Evolutionary conservation across 78 protist species (phyloP), one percentile per base, ranked within the genome.

Genomic region (Monosiga brevicollis): DNA sequence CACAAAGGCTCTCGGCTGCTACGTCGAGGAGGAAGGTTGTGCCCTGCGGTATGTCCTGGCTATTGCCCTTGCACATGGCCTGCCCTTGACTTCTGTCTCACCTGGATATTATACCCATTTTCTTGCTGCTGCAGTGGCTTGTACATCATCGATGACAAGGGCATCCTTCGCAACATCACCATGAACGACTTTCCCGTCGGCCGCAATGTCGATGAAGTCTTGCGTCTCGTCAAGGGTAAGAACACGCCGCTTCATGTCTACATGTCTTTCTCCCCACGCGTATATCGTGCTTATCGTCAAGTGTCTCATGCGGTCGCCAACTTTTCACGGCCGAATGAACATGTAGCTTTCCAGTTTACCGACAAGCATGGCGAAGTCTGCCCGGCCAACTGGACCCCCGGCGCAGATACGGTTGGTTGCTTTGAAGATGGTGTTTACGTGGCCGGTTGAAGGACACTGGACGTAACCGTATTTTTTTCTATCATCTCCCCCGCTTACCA

Each of bases 1-100:
- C 49, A 10, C 95, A 2, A 41, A 75, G 42, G 87, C 87, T 78
- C 94, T 93, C 49, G 96, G 95, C 77, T 94, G 89, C 32, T 86
- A 76, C 76, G 49, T 95, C 71, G 83, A 40, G 79, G 91, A 85
- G 49, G 93, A 39, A 1, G 78, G 40, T 40, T 9, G 3, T 40
- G 22, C 10, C 75, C 38, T 32, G 38, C 38, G 87, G 24, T 0
- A 86, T 54, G 86, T 88, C 22, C 86, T 83, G 35, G n/a, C n/a
- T n/a, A n/a, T 86, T 91, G 41, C 37, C 3, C 71, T 22, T 22
- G 22, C 71, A 55, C 71, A 11, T 55, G 11, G 71, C 71, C 22
- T 55, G 71, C 71, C 22, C 22, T 23, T 11, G 11, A 22, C 71
- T 11, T 55, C n/a, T 55, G 71, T 55, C 71, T 55, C 71, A 55